Conservation (phyloP, 192 early-diverging fungal genomes). For the Coemansia sp. region DNA sequence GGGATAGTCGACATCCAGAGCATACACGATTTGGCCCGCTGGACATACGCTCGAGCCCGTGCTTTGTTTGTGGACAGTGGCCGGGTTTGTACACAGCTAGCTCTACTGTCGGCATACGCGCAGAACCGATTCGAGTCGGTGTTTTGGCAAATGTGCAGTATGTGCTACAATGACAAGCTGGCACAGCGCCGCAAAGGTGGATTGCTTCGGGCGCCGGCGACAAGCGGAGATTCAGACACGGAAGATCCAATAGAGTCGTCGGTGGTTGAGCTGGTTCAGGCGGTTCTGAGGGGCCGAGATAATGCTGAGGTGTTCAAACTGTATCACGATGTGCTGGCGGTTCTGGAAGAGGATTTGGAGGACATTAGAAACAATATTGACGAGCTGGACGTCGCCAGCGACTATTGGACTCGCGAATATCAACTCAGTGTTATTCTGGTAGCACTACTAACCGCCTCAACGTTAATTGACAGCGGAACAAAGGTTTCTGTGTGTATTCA, state of each 20-base stretch:
- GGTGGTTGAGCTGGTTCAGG: conserved; percentile 23
- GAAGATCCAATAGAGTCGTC: conserved; percentile 32
- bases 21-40: conserved; percentile 21
- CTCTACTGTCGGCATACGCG: conserved; percentile 26
- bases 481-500: conserved; percentile 12
- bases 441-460: conserved; percentile 15
- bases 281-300: neutral
- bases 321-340: conserved; percentile 13
- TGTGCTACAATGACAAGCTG: conserved; percentile 24
- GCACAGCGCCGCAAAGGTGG: neutral
- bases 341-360: conserved; percentile 24
- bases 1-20: conserved; percentile 13
- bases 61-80: conserved; percentile 38
- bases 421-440: conserved; percentile 39
- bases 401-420: conserved; percentile 48
- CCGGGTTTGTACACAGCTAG: conserved; percentile 31
- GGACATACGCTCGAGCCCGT: conserved; percentile 31
- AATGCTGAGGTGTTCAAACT: neutral
- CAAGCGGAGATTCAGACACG: neutral
- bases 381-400: conserved; percentile 18
- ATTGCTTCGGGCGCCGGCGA: conserved; percentile 3
- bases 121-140: conserved; percentile 26
- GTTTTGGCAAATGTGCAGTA: conserved; percentile 44
- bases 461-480: neutral
- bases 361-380: conserved; percentile 5